Evolutionary conservation across 148 eudicot genomes (phyloP).

Genomic region (Salicornia ramosissima): DNA sequence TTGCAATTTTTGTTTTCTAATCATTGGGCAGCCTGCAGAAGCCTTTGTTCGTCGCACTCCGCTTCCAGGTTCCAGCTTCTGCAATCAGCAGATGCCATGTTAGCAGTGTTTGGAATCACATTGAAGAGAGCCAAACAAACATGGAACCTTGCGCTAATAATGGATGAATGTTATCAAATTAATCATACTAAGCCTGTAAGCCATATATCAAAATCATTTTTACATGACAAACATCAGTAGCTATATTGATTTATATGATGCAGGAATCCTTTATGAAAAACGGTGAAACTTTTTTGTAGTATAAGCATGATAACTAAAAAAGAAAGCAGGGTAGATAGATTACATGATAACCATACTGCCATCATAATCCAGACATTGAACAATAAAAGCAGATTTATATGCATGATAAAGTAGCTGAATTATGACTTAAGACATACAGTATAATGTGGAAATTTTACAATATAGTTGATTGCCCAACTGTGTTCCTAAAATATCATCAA

Average conservation of each 20-base stretch:
- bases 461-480: not conserved
- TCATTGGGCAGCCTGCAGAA: constrained; percentile 87
- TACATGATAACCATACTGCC: not conserved
- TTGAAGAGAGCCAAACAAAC: no score
- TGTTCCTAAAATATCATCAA: constrained; percentile 1
- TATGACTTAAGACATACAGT: not conserved
- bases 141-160: not conserved
- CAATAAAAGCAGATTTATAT: not conserved
- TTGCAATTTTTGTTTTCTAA: constrained; percentile 57
- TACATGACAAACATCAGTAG: no score
- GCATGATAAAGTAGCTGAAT: not conserved
- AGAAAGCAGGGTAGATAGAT: not conserved
- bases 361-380: not conserved
- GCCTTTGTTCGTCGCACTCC: constrained; percentile 51
- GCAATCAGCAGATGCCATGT: constrained; percentile 22
- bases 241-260: not conserved
- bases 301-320: not conserved
- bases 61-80: constrained; percentile 61
- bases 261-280: not conserved
- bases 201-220: no score
- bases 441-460: not conserved
- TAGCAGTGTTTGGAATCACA: constrained; percentile 1
- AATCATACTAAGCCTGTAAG: not conserved
- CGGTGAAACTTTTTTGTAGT: not conserved
- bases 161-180: not conserved